Evolutionary conservation across 2,329 filamentous ascomycete species (phyloP).

Genomic region (Westerdykella ornata): DNA sequence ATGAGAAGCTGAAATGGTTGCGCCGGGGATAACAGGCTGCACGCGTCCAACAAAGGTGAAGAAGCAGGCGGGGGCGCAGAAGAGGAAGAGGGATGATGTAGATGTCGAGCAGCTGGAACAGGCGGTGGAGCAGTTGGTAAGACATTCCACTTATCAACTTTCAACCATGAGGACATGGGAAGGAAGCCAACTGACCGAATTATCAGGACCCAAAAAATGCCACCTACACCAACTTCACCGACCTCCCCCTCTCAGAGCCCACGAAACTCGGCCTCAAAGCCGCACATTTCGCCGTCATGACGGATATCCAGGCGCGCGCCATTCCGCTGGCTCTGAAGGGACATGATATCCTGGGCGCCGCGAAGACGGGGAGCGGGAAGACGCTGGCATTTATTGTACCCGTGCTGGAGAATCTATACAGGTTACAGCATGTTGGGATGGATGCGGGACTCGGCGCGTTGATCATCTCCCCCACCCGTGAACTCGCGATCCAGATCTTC

Average conservation of each 20-base stretch:
- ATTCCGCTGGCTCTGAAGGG: conserved; percentile 82
- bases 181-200: conserved; percentile 9
- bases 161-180: background rate
- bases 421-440: conserved; percentile 78
- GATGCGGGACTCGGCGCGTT: conserved; percentile 84
- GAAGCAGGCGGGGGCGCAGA: conserved; percentile 47
- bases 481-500: conserved; percentile 95
- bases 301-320: conserved; percentile 86
- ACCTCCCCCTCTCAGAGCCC: conserved; percentile 77
- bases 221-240: conserved; percentile 63
- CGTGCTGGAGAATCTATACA: conserved; percentile 85
- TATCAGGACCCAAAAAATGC: conserved; percentile 54
- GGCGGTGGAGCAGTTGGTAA: conserved; percentile 40
- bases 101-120: conserved; percentile 44
- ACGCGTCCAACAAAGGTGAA: conserved; percentile 49
- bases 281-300: conserved; percentile 83
- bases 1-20: conserved; percentile 18
- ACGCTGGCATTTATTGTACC: conserved; percentile 89
- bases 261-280: conserved; percentile 73
- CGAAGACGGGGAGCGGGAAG: conserved; percentile 93
- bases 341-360: conserved; percentile 82
- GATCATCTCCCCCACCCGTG: conserved; percentile 87
- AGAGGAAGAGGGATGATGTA: conserved; percentile 50
- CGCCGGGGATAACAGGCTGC: conserved; percentile 36
- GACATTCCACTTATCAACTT: conserved; percentile 3